phyloP scores from a whole-genome alignment of 441 rosid genomes.

The Arabidopsis hybrid region DNA sequence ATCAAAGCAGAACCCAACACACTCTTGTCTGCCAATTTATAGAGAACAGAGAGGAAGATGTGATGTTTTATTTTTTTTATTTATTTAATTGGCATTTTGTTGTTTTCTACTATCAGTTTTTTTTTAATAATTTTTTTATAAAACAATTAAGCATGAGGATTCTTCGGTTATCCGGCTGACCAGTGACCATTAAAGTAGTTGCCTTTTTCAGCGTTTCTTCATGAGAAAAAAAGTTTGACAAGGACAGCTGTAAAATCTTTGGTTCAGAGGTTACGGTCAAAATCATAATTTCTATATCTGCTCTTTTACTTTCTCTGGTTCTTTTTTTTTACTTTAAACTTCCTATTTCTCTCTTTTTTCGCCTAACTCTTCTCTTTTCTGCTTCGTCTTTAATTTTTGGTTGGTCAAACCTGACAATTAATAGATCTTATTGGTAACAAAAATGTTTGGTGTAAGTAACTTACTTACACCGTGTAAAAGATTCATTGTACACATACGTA shows the following conservation, averaged over 20 bases:
- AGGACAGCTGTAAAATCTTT: constrained; percentile 45
- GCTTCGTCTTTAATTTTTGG: constrained; percentile 16
- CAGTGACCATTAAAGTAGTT: constrained; percentile 46
- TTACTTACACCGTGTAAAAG: constrained; percentile 23
- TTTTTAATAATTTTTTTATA: background rate
- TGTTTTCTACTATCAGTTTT: background rate
- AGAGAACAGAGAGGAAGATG: constrained; percentile 47
- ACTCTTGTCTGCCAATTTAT: constrained; percentile 47
- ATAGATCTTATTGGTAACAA: constrained; percentile 27
- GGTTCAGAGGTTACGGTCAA: constrained; percentile 40
- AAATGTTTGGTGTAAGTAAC: constrained; percentile 30
- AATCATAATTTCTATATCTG: constrained; percentile 34
- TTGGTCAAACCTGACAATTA: constrained; percentile 36
- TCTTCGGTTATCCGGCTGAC: constrained; percentile 45
- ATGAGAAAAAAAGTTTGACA: constrained; percentile 33
- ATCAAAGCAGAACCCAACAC: constrained; percentile 38
- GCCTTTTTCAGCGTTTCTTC: constrained; percentile 42
- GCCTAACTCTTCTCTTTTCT: constrained; percentile 25
- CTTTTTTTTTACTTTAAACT: constrained; percentile 19
- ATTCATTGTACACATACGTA: constrained; percentile 27
- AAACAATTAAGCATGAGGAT: constrained; percentile 37
- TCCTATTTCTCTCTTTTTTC: constrained; percentile 4
- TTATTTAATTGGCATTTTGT: constrained; percentile 34
- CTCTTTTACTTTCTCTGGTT: constrained; percentile 20
- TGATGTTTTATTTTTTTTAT: constrained; percentile 46